Percentiles rank a stretch among this genome's conserved stretches.
Evolutionary conservation across 306 rosid genomes (phyloP).

Genomic region (Rosa rugosa): DNA sequence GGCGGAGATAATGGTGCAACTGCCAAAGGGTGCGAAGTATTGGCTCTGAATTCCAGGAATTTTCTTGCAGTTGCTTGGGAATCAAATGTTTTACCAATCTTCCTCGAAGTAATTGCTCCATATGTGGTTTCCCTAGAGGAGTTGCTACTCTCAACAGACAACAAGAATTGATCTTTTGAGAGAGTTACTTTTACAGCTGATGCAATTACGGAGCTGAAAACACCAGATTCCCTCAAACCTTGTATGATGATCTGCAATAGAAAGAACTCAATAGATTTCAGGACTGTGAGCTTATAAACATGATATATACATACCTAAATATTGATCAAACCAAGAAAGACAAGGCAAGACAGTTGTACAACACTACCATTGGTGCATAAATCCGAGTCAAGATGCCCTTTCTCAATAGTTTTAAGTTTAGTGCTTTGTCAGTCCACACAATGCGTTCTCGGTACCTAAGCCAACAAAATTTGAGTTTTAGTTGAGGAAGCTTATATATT

Average conservation of each 20-base stretch:
- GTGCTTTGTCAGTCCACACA: slow-evolving; percentile 89
- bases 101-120: slow-evolving; percentile 51
- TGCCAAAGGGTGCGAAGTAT: slow-evolving; percentile 46
- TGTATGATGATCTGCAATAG: slow-evolving; percentile 68
- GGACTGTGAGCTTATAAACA: slow-evolving; percentile 5
- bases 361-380: slow-evolving; percentile 78
- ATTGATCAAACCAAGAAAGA: slow-evolving; percentile 12
- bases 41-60: slow-evolving; percentile 49
- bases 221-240: slow-evolving; percentile 80
- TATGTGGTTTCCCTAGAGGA: slow-evolving; percentile 52
- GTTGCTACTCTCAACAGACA: slow-evolving; percentile 70
- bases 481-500: not conserved
- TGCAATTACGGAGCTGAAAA: slow-evolving; percentile 55
- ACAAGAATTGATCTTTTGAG: slow-evolving; percentile 65
- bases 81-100: slow-evolving; percentile 48
- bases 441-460: slow-evolving; percentile 84
- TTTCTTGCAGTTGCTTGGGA: slow-evolving; percentile 66
- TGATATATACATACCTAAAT: not conserved
- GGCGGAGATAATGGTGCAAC: slow-evolving; percentile 89
- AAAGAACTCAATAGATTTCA: slow-evolving; percentile 6
- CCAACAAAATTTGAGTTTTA: slow-evolving; percentile 17
- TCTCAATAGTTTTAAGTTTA: slow-evolving; percentile 66
- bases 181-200: slow-evolving; percentile 56
- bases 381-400: slow-evolving; percentile 91
- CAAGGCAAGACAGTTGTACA: slow-evolving; percentile 10